A percentile compares a stretch with the other conserved stretches of the same genome.
phyloP scores from a whole-genome alignment of 352 stramenopile genomes.

The Blastocystis sp. region DNA sequence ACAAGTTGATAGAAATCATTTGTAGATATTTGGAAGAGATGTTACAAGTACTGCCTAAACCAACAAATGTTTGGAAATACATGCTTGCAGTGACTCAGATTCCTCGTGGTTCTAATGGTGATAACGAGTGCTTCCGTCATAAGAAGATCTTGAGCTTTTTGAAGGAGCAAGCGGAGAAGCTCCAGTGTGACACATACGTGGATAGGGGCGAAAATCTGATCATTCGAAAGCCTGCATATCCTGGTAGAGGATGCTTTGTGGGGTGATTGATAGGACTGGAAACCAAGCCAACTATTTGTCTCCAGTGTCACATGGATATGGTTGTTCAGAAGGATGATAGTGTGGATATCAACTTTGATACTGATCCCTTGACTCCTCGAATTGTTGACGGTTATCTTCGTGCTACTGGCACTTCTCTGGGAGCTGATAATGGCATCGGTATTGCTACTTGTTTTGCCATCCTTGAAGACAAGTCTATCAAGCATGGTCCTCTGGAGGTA shows the following conservation, averaged over 20 bases:
- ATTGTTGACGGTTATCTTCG: slow-evolving; percentile 28
- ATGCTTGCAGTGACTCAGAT: slow-evolving; percentile 51
- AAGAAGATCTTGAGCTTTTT: slow-evolving; percentile 27
- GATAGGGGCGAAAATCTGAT: slow-evolving; percentile 45
- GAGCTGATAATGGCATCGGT: slow-evolving; percentile 39
- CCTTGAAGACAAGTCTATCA: slow-evolving; percentile 34
- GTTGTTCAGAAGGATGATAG: slow-evolving; percentile 53
- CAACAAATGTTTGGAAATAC: slow-evolving; percentile 34
- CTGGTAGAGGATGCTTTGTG: not conserved
- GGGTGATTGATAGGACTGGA: slow-evolving; percentile 15
- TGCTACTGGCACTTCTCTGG: slow-evolving; percentile 42
- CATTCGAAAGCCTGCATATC: slow-evolving; percentile 42
- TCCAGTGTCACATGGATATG: slow-evolving; percentile 65
- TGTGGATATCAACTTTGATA: slow-evolving; percentile 58
- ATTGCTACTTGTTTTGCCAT: slow-evolving; percentile 50
- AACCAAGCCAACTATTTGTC: slow-evolving; percentile 32
- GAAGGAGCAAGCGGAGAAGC: slow-evolving; percentile 31
- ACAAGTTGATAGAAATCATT: not conserved
- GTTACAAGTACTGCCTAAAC: slow-evolving; percentile 10
- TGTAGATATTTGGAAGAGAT: slow-evolving; percentile 42
- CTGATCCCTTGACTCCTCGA: slow-evolving; percentile 41
- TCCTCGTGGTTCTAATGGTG: slow-evolving; percentile 50
- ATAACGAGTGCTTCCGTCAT: slow-evolving; percentile 32
- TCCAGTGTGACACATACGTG: slow-evolving; percentile 12
- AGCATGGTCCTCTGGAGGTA: slow-evolving; percentile 53